Conservation (phyloP, 495 filamentous ascomycete species). For the Xylaria sp. region DNA sequence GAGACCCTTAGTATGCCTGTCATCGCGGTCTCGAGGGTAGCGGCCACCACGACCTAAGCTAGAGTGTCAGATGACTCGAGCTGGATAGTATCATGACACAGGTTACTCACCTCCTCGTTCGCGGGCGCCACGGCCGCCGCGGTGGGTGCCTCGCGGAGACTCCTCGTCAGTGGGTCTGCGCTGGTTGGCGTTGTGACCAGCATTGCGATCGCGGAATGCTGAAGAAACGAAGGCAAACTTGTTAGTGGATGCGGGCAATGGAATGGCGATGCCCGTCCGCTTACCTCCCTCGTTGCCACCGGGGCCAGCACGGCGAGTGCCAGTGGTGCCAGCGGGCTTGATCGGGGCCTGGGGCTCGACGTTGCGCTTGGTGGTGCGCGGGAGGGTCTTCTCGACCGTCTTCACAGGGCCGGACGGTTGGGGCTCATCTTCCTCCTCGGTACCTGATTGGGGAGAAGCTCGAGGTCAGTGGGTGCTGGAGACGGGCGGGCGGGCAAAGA, state of each 20-base stretch:
- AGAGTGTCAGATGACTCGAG: constrained; percentile 24
- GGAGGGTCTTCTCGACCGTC: constrained; percentile 82
- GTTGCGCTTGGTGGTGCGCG: constrained; percentile 88
- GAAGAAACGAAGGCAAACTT: constrained; percentile 11
- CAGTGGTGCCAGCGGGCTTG: constrained; percentile 52
- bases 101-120: constrained; percentile 61
- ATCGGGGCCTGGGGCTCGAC: constrained; percentile 73
- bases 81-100: constrained; percentile 30
- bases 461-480: constrained; percentile 33
- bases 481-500: constrained; percentile 25
- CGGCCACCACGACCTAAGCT: constrained; percentile 53
- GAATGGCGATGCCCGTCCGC: constrained; percentile 15
- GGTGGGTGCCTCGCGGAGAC: constrained; percentile 57
- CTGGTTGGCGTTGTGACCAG: constrained; percentile 82
- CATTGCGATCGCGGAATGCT: constrained; percentile 93
- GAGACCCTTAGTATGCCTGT: constrained; percentile 80
- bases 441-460: constrained; percentile 66
- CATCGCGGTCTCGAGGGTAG: constrained; percentile 65
- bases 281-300: constrained; percentile 84
- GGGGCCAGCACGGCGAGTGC: constrained; percentile 60
- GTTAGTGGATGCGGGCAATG: constrained; percentile 17
- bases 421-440: constrained; percentile 80
- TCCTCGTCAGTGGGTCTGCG: constrained; percentile 82
- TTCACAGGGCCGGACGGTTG: constrained; percentile 78
- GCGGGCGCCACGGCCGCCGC: constrained; percentile 63